Evolutionary conservation across 345 rosid genomes (phyloP), one percentile per base, ranked within the genome.

Genomic region (Excoecaria cochinchinensis): DNA sequence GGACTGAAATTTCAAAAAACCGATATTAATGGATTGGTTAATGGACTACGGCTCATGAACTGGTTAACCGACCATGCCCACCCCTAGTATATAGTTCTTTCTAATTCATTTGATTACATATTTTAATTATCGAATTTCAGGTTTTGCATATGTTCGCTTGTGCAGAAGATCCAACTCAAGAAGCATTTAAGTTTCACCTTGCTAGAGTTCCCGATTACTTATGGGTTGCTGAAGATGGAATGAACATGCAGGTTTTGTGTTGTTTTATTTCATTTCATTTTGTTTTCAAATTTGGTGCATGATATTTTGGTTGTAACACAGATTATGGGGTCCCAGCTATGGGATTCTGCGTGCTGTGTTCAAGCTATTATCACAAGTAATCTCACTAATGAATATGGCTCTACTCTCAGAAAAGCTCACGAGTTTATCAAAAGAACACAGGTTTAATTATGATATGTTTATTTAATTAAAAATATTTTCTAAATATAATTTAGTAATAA

Each of bases 191-290:
- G 15, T 22, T 40, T 55, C 86, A 83, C 55, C 74, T 77, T 0
- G 81, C 86, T 50, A 77, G 81, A 61, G 4, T 80, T 5, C 75
- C 72, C 4, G 83, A 83, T 67, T 74, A 56, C 55, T 14, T 83
- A 19, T 83, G 85, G 85, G 44, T 83, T 46, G 85, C 85, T 31
- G 86, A 83, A 72, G 71, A 71, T 77, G 78, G 74, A 76, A 76
- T 64, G 71, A 71, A 55, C 65, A 38, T 71, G 46, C 46, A 42
- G 64, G 70, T 72, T 15, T 21, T 3, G 31, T 57, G 2, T 57
- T 11, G 3, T 21, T 21, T 0, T 31, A n/a, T 42, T 5, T 8
- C 4, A 42, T 42, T 42, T 42, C 3, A 4, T 42, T 42, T 8
- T 31, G 31, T 42, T 4, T 8, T 42, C 6, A 3, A 42, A 42